Base-by-base conservation (phyloP, 176 grass and related monocot genomes). In the Musa schizocarpa region DNA sequence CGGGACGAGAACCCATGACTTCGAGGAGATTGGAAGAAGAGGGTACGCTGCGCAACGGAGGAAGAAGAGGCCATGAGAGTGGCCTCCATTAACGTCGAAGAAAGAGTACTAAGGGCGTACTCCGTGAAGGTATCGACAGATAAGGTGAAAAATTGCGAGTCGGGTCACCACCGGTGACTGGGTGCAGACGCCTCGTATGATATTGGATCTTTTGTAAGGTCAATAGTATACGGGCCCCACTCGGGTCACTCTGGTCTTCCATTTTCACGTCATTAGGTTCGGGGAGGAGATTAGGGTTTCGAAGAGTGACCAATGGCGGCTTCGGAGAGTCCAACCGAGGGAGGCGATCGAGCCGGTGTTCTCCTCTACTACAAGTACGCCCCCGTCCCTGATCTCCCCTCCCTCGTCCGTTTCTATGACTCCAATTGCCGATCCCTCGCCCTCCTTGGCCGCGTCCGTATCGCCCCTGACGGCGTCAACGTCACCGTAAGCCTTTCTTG, bases 361-460 rank as follows among this genome's bases (percentile, higher is more conserved):
- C 90, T 98, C 50, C 94, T 98, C 8, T 98, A 98, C 72, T 98
- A 98, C 84, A 93, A 86, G 84, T 98, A 93, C 80, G 82, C 78
- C 13, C 65, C 82, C 70, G 81, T 98, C 58, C 80, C 88, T 11
- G 90, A 98, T 62, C 25, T 87, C 26, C 59, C 82, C 26, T 79
- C 74, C n/a, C 85, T 88, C 29, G 83, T 86, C 11, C 81, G 78
- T 56, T 91, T 91, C 82, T 98, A 91, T 77, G 77, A 89, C 68
- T 66, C 72, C 68, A 78, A 73, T 75, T 98, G 88, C 73, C 25
- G 80, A 69, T 84, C 73, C 9, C 88, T 93, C 58, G 76, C 74
- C 20, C 90, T 98, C 80, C 85, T 93, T 34, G 94, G 94, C 34
- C 90, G 94, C n/a, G 86, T 98, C 50, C 86, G 95, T 6, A 80